phyloP scores from a whole-genome alignment of 306 rosid genomes.

The Acacia confusa region DNA sequence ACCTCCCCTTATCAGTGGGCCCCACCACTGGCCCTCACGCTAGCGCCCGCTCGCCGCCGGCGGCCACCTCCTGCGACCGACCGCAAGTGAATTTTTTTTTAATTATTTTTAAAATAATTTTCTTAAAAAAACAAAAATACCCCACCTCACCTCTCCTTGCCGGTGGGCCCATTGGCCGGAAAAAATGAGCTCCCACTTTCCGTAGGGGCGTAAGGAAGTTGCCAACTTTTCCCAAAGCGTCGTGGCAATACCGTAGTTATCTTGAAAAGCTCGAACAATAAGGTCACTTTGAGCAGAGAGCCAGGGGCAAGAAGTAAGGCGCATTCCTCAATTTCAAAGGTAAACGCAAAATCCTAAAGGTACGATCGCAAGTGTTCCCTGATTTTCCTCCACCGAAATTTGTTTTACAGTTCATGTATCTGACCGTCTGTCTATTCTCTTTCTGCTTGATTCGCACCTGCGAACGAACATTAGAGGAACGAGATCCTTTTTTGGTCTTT shows the following conservation, averaged over 20 bases:
- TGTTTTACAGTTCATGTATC: background rate
- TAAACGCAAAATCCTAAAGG: slow-evolving; percentile 4
- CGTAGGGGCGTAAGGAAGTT: background rate
- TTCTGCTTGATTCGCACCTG: background rate
- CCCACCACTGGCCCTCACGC: no score
- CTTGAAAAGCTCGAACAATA: background rate
- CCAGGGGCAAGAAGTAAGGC: background rate
- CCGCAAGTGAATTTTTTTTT: no score
- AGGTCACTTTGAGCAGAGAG: background rate
- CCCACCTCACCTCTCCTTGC: no score
- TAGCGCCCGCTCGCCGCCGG: no score
- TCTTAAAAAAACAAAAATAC: no score
- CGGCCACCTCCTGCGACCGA: no score
- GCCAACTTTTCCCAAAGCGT: background rate
- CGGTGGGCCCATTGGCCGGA: no score
- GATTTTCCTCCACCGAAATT: background rate
- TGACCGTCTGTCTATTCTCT: background rate
- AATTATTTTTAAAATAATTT: no score
- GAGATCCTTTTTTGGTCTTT: background rate
- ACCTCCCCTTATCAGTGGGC: no score
- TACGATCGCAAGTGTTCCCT: slow-evolving; percentile 3
- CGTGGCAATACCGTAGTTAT: slow-evolving; percentile 24
- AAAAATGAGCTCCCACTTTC: no score
- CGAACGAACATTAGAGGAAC: no score
- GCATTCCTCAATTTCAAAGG: background rate